Base-by-base conservation (phyloP, 306 rosid species). In the Castanospermum australe region DNA sequence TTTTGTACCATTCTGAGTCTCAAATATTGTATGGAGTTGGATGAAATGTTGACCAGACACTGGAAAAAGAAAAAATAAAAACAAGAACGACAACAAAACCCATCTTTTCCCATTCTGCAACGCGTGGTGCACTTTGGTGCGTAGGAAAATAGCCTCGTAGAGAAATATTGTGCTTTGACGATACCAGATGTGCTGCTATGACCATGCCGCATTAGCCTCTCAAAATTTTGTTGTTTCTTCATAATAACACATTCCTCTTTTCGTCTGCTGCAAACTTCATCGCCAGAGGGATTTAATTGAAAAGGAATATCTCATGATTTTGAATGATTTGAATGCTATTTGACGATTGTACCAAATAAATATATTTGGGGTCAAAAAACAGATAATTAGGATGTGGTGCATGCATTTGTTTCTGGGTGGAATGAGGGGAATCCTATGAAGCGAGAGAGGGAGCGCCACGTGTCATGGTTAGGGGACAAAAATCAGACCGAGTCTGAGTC, bases 1-100 rank as follows among this genome's bases (percentile, higher is more conserved):
- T 67, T 79, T 59, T 42, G 64, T 73, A 59, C 45, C 20, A 17
- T 73, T 73, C 50, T 3, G 64, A 73, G 44, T 65, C 69, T 6
- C 76, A 28, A 55, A 25, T 45, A 60, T 65, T 54, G 3, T 38
- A 39, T 72, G 60, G 25, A 54, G 64, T 65, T 81, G 63, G 65
- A 57, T 41, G 10, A 63, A 20, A 39, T 39, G 52, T 73, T 25
- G 63, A 66, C 59, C 13, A 44, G 8, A 28, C 8, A 5, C 9
- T 15, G n/a, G n/a, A n/a, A n/a, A n/a, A 2, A 14, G 18, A 44
- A 42, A 21, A 14, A 45, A 5, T 73, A 33, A 11, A 5, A 63
- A 54, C 28, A n/a, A 20, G 33, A 42, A 55, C 2, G 1, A 67
- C 32, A 22, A 9, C 9, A 25, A 5, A 9, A 13, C 55, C 72